Conservation (phyloP, 148 eudicot species). For the Oxyria digyna region DNA sequence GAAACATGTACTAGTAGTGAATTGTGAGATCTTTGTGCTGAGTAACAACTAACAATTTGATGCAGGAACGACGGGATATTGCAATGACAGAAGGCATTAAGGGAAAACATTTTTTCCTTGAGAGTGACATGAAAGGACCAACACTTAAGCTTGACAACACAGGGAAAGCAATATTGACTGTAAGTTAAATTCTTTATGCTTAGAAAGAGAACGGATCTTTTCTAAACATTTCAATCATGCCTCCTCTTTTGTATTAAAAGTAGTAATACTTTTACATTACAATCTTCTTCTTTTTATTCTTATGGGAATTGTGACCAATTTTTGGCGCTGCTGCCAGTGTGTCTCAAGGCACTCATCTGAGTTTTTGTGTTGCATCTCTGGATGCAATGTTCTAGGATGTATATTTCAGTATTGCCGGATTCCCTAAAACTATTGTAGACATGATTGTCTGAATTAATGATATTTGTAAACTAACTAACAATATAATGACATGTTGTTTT, state of each 20-base stretch:
- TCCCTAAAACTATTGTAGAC: background rate
- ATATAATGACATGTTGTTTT: background rate
- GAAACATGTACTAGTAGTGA: background rate
- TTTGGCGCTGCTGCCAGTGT: background rate
- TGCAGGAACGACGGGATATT: slow-evolving; percentile 70
- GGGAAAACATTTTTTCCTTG: slow-evolving; percentile 71
- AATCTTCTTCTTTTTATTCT: too few relatives aligned
- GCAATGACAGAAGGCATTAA: slow-evolving; percentile 56
- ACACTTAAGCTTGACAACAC: slow-evolving; percentile 78
- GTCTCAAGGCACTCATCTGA: background rate
- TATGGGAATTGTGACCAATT: background rate
- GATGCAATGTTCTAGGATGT: too few relatives aligned
- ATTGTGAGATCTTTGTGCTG: background rate
- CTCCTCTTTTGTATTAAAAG: background rate
- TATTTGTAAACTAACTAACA: background rate
- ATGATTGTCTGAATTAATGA: background rate
- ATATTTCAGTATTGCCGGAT: background rate
- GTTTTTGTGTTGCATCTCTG: too few relatives aligned
- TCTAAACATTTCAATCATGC: background rate
- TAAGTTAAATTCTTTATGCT: slow-evolving; percentile 26
- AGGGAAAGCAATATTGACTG: slow-evolving; percentile 80
- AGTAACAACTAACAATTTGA: slow-evolving; percentile 6
- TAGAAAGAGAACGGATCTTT: background rate
- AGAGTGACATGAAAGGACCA: slow-evolving; percentile 79
- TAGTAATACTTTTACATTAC: too few relatives aligned